Base-by-base conservation (phyloP, 1,284 basidiomycete species). In the Heterobasidion occidentale region DNA sequence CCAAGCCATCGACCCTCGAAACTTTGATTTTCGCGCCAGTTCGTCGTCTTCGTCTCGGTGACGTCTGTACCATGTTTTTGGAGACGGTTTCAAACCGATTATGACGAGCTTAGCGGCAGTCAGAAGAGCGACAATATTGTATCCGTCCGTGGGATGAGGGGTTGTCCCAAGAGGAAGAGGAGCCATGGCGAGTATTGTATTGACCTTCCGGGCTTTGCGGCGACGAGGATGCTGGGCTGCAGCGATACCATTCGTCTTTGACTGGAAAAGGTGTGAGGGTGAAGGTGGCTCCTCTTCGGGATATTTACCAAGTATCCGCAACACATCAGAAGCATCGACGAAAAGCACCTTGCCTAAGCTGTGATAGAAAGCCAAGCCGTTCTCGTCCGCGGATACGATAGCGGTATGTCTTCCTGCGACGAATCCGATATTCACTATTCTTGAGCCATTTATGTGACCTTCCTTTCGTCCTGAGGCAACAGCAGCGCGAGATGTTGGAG, bases 351-450 rank as follows among this genome's bases (percentile, higher is more conserved):
- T 95, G 17, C 97, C 95, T 2, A 99, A 76, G 54, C 90, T 92
- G 70, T 98, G 96, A 70, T 94, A 98, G 72, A 99, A 99, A 0
- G 93, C 90, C 4, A 98, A 78, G 0, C 97, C 97, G 59, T 83
- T 76, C 58, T 95, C 91, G 68, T 99, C 97, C 1, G 93, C 92
- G 9, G 89, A 90, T 42, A 98, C 85, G 53, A 99, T 83, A 2
- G 94, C 94, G 1, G 97, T 99, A 67, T 98, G 96, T 44, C 96
- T 80, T 15, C 87, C 86, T 7, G 93, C 94, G n/a, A 99, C 84
- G 65, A 99, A 99, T 11, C 86, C 88, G 48, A 99, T 75, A 63
- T 82, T 90, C 57, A 91, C 76, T 52, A 99, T 94, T n/a, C 84
- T 79, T 2, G 90, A 89, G n/a, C 90, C 90, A 17, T 77, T 69